Base-by-base conservation (phyloP, 1,284 basidiomycete species). In the Fomitopsis pinicola region DNA sequence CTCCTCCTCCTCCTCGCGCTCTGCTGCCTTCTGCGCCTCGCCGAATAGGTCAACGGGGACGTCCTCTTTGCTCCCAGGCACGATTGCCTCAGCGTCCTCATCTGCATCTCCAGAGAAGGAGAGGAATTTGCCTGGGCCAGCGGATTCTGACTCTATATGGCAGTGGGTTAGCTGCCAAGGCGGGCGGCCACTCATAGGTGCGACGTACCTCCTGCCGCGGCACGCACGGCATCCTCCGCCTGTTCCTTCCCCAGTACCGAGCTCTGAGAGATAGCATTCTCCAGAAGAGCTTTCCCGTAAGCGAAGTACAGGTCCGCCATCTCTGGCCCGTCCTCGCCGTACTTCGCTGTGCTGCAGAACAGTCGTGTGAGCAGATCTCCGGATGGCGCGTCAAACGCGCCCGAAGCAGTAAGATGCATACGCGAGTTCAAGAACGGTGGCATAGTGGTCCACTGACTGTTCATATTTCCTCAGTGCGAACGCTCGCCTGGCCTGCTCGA, bases 401-500 rank as follows among this genome's bases (percentile, higher is more conserved):
- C 73, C 73, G 69, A 74, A 77, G 75, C 69, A 17, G 22, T 40
- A 58, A 56, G 58, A 52, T 14, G 78, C 82, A 63, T 76, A 95
- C 94, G 87, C 81, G 62, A 92, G 74, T 71, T 95, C 93, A 36
- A 97, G 83, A 4, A 92, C 93, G 52, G 84, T 87, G 36, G 90
- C 91, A 75, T 95, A 96, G 72, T 91, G 82, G 53, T 90, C 89
- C 5, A 94, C 88, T 1, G 92, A 90, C 69, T 93, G 87, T 69
- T 95, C 93, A 73, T 89, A 95, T 73, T 93, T 92, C 72, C 83
- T 85, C 67, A 96, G 83, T 36, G 93, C 93, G 74, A 93, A 92
- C 2, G 94, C 93, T 78, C 91, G 89, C 80, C 89, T 89, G 3
- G 88, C 91, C 64, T 85, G 86, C 70, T 91, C 90, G 60, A 92